Evolutionary conservation across 768 basidiomycete species (phyloP).

Genomic region (Coprinellus micaceus): DNA sequence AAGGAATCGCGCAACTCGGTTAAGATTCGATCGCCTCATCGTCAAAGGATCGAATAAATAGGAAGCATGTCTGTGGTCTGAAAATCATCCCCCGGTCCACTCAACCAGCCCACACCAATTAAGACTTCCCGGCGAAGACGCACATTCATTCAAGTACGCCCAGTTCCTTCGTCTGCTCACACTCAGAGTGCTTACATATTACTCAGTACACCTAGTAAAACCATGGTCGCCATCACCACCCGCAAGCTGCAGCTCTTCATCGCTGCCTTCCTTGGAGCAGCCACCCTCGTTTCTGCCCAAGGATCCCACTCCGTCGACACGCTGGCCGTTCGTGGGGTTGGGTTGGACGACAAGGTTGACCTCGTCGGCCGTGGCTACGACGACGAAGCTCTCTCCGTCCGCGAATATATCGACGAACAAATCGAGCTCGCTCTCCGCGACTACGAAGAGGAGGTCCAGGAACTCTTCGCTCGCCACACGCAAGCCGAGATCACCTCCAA

Average conservation of each 20-base stretch:
- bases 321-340: not conserved
- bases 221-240: not conserved
- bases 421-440: not conserved
- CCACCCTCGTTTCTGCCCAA: not conserved
- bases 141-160: no score
- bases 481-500: not conserved
- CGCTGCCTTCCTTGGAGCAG: not conserved
- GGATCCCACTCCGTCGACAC: no score
- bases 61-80: no score
- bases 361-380: not conserved
- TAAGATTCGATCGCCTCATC: no score
- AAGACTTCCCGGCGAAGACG: no score
- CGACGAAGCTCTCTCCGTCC: not conserved
- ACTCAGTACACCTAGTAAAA: not conserved
- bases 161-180: no score
- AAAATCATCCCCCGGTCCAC: no score
- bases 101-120: no score
- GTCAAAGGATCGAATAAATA: no score
- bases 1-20: no score
- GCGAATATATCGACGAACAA: slow-evolving; percentile 1
- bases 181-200: no score
- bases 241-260: not conserved
- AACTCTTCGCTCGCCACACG: not conserved
- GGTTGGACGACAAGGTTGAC: not conserved
- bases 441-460: not conserved